A percentile compares a stretch with the other conserved stretches of the same genome.
These are phyloP conservation scores for Pythium volutum DNA, from an alignment of 352 stramenopile species.

Conservation along the genomic window DNA sequence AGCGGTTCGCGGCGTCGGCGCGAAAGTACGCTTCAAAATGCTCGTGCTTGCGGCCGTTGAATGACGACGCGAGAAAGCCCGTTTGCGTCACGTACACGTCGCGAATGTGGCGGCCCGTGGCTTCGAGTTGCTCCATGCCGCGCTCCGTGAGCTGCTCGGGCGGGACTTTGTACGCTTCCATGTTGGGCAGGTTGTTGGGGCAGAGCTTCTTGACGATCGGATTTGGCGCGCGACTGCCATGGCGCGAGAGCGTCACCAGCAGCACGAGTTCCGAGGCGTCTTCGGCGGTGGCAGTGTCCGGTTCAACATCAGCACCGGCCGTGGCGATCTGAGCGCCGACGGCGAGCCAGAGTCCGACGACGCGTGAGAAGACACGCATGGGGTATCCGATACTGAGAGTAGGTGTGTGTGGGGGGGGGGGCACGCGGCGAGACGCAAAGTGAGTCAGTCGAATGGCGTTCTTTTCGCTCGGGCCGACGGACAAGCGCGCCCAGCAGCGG, in stretches of 20 bases:
- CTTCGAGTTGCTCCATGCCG: constrained; percentile 75
- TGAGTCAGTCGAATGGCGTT: neutral
- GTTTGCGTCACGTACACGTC: constrained; percentile 63
- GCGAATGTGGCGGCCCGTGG: constrained; percentile 67
- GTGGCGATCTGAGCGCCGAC: neutral
- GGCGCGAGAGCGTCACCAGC: constrained; percentile 70
- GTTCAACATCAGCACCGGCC: neutral
- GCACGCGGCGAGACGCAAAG: neutral
- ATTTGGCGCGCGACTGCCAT: constrained; percentile 76
- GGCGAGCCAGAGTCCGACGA: constrained; percentile 4
- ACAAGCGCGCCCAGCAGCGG: neutral
- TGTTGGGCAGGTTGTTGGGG: constrained; percentile 63
- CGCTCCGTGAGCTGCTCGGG: constrained; percentile 79
- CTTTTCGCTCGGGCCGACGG: neutral
- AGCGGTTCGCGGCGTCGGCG: constrained; percentile 74
- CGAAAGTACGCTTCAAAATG: constrained; percentile 88
- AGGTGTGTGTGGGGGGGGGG: too few relatives aligned
- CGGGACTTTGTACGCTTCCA: constrained; percentile 75
- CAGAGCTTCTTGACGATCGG: constrained; percentile 52
- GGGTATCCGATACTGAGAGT: neutral
- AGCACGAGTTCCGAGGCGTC: constrained; percentile 8
- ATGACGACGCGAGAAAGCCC: constrained; percentile 61
- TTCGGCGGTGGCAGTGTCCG: neutral
- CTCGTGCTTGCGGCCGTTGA: constrained; percentile 66
- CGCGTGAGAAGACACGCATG: neutral